Percentiles rank a stretch among this genome's conserved stretches.
Evolutionary conservation across 441 rosid genomes (phyloP).

Genomic region (Erodium trifolium): DNA sequence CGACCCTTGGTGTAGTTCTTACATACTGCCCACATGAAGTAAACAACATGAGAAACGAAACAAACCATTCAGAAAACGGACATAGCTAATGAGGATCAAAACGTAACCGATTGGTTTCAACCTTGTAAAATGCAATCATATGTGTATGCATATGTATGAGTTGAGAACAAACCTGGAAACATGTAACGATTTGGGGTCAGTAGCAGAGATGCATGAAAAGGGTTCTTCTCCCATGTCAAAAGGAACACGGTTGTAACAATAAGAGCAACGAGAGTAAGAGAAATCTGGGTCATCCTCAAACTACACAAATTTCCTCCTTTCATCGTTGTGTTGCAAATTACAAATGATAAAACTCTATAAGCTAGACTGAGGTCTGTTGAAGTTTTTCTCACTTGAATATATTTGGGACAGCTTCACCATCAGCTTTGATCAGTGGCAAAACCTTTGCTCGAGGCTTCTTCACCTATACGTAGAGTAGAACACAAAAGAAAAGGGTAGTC

Average conservation of each 20-base stretch:
- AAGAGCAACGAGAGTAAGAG: slow-evolving; percentile 26
- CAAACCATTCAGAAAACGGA: background rate
- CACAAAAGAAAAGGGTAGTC: background rate
- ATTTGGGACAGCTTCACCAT: background rate
- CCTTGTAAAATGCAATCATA: background rate
- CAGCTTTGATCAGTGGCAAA: background rate
- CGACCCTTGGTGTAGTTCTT: slow-evolving; percentile 61
- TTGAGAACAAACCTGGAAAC: slow-evolving; percentile 36
- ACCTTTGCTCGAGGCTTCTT: background rate
- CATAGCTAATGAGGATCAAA: background rate
- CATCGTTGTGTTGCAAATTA: slow-evolving; percentile 20
- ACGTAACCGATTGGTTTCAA: background rate
- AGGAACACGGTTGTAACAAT: slow-evolving; percentile 30
- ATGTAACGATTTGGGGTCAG: slow-evolving; percentile 27
- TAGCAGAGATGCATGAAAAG: slow-evolving; percentile 26
- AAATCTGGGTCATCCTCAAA: slow-evolving; percentile 33
- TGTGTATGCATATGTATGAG: background rate
- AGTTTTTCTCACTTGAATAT: background rate
- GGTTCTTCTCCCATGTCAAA: slow-evolving; percentile 43
- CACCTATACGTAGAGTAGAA: background rate
- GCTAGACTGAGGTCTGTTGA: background rate
- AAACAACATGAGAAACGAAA: slow-evolving; percentile 1
- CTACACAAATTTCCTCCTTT: slow-evolving; percentile 30
- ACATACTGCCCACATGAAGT: slow-evolving; percentile 43
- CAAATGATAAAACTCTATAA: background rate